Percentiles rank a stretch among this genome's conserved stretches.
Evolutionary conservation across 176 grass and related monocot genomes (phyloP).

Genomic region (Leersia perrieri): DNA sequence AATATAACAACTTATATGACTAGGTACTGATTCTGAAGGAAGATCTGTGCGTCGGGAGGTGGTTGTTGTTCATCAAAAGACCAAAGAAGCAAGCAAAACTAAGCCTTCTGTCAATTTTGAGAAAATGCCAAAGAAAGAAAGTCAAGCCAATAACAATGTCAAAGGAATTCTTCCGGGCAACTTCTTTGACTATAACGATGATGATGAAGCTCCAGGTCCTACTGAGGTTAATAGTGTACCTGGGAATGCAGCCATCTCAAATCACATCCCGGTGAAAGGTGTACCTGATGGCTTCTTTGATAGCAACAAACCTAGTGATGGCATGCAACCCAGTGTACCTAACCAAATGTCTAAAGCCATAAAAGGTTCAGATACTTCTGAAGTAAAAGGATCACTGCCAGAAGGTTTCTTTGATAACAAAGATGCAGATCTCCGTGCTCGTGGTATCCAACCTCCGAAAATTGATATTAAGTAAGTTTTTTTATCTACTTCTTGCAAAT

Average conservation of each 20-base stretch:
- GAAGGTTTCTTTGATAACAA: conserved; percentile 99
- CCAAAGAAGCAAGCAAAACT: conserved; percentile 37
- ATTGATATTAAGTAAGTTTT: conserved; percentile 65
- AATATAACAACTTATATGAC: conserved; percentile 39
- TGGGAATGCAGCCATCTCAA: conserved; percentile 30
- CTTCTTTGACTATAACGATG: conserved; percentile 51
- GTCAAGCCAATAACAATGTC: conserved; percentile 3
- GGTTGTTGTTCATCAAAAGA: conserved; percentile 22
- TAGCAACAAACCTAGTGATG: conserved; percentile 21
- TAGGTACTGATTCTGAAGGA: conserved; percentile 53
- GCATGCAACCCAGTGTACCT: conserved; percentile 40
- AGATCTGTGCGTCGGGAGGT: conserved; percentile 38
- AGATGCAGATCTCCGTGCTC: conserved; percentile 91
- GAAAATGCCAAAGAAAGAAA: conserved; percentile 37
- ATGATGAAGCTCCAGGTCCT: conserved; percentile 48
- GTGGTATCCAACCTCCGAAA: conserved; percentile 76
- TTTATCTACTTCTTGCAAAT: neutral
- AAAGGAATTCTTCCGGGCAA: conserved; percentile 51
- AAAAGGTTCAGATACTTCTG: conserved; percentile 33
- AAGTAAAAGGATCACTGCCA: conserved; percentile 65
- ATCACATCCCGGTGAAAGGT: conserved; percentile 43
- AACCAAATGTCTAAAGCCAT: conserved; percentile 26
- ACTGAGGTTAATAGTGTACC: conserved; percentile 38
- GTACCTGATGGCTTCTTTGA: conserved; percentile 72
- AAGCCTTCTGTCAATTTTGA: conserved; percentile 31